Percentiles rank a stretch among this genome's conserved stretches.
phyloP scores from a whole-genome alignment of 73 alveolate species.

The Urostyla sp. region DNA sequence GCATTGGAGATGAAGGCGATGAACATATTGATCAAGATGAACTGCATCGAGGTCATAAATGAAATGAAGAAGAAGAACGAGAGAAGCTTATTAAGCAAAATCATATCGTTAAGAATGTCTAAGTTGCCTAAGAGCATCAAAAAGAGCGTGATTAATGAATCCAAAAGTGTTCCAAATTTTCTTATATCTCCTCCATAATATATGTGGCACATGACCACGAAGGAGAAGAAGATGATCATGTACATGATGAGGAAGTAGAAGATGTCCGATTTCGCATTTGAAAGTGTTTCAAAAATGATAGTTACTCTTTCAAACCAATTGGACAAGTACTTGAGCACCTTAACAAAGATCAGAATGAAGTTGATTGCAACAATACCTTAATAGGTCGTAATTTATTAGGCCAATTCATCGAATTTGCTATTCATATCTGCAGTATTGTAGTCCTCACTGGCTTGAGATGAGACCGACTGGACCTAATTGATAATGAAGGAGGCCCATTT shows the following conservation, averaged over 20 bases:
- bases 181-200: slow-evolving; percentile 74
- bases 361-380: slow-evolving; percentile 50
- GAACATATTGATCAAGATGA: slow-evolving; percentile 73
- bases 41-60: slow-evolving; percentile 73
- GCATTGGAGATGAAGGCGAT: slow-evolving; percentile 70
- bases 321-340: slow-evolving; percentile 69
- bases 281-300: slow-evolving; percentile 63
- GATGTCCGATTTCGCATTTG: slow-evolving; percentile 69
- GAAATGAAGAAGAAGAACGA: slow-evolving; percentile 60
- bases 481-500: slow-evolving; percentile 67
- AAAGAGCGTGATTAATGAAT: slow-evolving; percentile 53
- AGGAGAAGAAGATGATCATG: slow-evolving; percentile 70
- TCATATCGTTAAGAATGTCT: slow-evolving; percentile 56
- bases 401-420: slow-evolving; percentile 1
- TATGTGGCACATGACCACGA: slow-evolving; percentile 69
- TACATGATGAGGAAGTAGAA: slow-evolving; percentile 72
- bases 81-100: slow-evolving; percentile 32
- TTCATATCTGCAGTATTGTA: slow-evolving; percentile 16
- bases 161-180: slow-evolving; percentile 38
- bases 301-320: slow-evolving; percentile 73
- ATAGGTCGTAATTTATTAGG: slow-evolving; percentile 21
- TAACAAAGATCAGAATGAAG: slow-evolving; percentile 61
- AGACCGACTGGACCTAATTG: background rate
- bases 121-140: slow-evolving; percentile 56
- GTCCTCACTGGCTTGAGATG: background rate